Conservation (phyloP, 192 early-diverging fungal genomes). For the Backusella westeae region DNA sequence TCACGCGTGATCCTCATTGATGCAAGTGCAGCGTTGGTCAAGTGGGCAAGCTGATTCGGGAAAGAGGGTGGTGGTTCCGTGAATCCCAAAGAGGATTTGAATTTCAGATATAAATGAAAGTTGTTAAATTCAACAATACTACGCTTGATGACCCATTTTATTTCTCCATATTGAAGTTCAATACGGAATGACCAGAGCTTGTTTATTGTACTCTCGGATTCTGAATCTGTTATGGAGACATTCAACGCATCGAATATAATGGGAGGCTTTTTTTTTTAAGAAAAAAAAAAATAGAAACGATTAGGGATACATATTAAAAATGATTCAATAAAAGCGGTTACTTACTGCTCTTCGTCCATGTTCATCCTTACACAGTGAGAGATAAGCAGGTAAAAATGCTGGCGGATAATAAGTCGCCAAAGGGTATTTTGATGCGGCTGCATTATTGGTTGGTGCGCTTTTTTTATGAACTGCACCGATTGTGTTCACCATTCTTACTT, state of each 20-base stretch:
- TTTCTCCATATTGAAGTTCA: conserved; percentile 61
- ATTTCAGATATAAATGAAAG: conserved; percentile 57
- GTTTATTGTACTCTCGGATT: conserved; percentile 10
- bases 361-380: conserved; percentile 24
- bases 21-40: conserved; percentile 4
- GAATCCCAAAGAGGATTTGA: conserved; percentile 14
- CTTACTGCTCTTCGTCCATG: conserved; percentile 29
- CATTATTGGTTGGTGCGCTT: conserved; percentile 28
- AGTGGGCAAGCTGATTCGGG: conserved; percentile 21
- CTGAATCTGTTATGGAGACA: conserved; percentile 25
- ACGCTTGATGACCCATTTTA: conserved; percentile 76
- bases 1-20: conserved; percentile 2
- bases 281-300: background rate
- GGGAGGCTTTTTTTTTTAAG: conserved; percentile 32
- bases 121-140: conserved; percentile 62
- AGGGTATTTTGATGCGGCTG: conserved; percentile 16
- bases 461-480: conserved; percentile 39
- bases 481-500: conserved; percentile 20
- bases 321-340: background rate
- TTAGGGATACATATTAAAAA: background rate
- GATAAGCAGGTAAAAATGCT: conserved; percentile 23
- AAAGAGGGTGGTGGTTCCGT: conserved; percentile 32
- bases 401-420: conserved; percentile 34
- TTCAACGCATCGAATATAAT: conserved; percentile 30
- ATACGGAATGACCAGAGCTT: conserved; percentile 22